These are phyloP conservation scores for Castanopsis chinensis DNA, from an alignment of 306 rosid genomes.

Conservation along the genomic window DNA sequence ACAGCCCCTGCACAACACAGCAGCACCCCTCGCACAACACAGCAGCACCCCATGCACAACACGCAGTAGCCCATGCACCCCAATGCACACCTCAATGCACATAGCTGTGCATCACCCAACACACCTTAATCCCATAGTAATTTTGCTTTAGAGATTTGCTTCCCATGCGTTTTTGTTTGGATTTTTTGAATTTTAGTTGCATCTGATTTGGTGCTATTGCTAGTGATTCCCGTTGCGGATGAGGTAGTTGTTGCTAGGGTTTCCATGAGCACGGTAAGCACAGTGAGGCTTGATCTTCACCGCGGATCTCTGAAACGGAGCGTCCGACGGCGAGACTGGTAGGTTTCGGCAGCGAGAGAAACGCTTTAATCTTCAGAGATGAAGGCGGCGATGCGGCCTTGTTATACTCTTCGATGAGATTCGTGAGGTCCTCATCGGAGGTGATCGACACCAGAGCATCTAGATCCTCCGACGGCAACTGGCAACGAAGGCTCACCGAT, in stretches of 20 bases:
- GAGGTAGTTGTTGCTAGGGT: conserved; percentile 41
- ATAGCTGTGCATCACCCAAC: too few species aligned
- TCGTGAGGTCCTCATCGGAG: conserved; percentile 78
- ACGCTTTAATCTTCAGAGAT: conserved; percentile 71
- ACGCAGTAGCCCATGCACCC: too few species aligned
- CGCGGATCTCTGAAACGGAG: conserved; percentile 33
- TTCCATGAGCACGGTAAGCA: conserved; percentile 46
- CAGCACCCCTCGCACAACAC: too few species aligned
- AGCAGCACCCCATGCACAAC: too few species aligned
- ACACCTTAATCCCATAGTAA: too few species aligned
- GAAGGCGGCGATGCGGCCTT: conserved; percentile 37
- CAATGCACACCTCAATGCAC: too few species aligned
- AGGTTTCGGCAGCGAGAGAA: conserved; percentile 63
- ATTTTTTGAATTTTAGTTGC: too few species aligned
- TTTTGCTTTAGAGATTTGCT: too few species aligned
- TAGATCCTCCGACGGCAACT: conserved; percentile 81
- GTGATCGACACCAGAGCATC: conserved; percentile 89
- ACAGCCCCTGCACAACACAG: too few species aligned
- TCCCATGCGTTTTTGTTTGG: too few species aligned
- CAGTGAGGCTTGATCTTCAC: conserved; percentile 47
- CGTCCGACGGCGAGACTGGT: conserved; percentile 26
- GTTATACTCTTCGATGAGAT: conserved; percentile 84
- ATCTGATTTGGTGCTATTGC: too few species aligned
- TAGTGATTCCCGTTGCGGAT: conserved; percentile 51
- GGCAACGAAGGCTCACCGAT: conserved; percentile 78